Percentiles rank a stretch among this genome's conserved stretches.
These are phyloP conservation scores for Mucor plumbeus DNA, from an alignment of 371 early-diverging fungal genomes.

Conservation along the genomic window DNA sequence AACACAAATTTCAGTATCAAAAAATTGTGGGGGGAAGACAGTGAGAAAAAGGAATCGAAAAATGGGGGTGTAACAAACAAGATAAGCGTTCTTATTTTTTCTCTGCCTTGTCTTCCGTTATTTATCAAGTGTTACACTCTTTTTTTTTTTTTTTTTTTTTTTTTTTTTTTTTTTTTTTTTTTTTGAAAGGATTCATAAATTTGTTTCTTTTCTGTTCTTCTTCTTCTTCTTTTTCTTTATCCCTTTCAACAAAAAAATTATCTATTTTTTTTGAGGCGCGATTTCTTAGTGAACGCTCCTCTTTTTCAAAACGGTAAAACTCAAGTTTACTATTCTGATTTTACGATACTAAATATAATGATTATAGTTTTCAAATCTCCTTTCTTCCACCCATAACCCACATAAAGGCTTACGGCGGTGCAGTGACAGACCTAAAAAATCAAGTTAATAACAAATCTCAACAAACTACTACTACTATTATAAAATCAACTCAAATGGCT, in stretches of 20 bases:
- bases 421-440: constrained; percentile 78
- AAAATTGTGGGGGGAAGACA: neutral
- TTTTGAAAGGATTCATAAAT: constrained; percentile 21
- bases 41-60: too few species aligned
- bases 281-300: constrained; percentile 25
- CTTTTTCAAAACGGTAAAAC: constrained; percentile 47
- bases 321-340: too few species aligned
- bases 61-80: constrained; percentile 4
- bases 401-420: constrained; percentile 78
- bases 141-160: too few species aligned
- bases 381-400: constrained; percentile 87
- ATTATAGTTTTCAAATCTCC: constrained; percentile 79
- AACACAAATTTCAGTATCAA: neutral
- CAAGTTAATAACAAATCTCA: constrained; percentile 43
- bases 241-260: constrained; percentile 12
- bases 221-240: constrained; percentile 13
- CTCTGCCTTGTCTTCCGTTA: constrained; percentile 16
- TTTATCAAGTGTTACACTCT: constrained; percentile 20
- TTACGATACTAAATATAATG: neutral
- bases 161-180: too few species aligned
- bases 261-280: constrained; percentile 29
- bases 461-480: constrained; percentile 13
- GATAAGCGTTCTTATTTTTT: constrained; percentile 1
- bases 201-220: constrained; percentile 1
- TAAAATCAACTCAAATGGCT: constrained; percentile 22